These are phyloP conservation scores for Alloteropsis semialata DNA, from an alignment of 176 grass and related monocot species.

Conservation along the genomic window DNA sequence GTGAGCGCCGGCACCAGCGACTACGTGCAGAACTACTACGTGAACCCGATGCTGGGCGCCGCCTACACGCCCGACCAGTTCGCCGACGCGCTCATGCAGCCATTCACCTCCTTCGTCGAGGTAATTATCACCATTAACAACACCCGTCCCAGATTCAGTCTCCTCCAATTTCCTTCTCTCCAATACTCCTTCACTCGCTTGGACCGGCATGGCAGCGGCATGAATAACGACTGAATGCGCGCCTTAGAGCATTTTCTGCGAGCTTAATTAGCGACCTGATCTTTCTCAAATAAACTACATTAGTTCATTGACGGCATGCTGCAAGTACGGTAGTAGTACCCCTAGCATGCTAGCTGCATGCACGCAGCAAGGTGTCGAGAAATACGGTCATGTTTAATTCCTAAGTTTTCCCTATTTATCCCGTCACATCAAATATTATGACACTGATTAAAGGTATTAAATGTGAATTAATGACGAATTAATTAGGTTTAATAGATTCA, in stretches of 20 bases:
- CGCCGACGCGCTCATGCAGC: slow-evolving; percentile 60
- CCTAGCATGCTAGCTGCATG: neutral
- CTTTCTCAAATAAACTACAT: neutral
- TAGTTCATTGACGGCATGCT: neutral
- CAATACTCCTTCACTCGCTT: neutral
- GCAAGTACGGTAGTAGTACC: neutral
- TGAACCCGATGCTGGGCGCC: slow-evolving; percentile 57
- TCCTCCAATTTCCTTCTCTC: neutral
- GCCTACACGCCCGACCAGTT: slow-evolving; percentile 71
- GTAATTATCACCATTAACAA: neutral
- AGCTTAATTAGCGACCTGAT: no score
- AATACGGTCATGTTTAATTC: no score
- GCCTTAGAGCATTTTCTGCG: fast-evolving
- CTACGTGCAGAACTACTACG: slow-evolving; percentile 96
- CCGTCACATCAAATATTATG: no score
- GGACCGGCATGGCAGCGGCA: neutral
- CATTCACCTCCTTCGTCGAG: slow-evolving; percentile 70
- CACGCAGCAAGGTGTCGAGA: neutral
- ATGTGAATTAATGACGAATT: no score
- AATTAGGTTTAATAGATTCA: no score
- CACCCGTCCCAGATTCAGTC: neutral
- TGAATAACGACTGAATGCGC: neutral
- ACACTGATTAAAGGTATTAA: no score
- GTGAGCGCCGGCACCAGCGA: slow-evolving; percentile 87
- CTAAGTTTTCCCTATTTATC: no score